These are phyloP conservation scores for Penicillium desertorum DNA, from an alignment of 495 filamentous ascomycete genomes.

Conservation along the genomic window DNA sequence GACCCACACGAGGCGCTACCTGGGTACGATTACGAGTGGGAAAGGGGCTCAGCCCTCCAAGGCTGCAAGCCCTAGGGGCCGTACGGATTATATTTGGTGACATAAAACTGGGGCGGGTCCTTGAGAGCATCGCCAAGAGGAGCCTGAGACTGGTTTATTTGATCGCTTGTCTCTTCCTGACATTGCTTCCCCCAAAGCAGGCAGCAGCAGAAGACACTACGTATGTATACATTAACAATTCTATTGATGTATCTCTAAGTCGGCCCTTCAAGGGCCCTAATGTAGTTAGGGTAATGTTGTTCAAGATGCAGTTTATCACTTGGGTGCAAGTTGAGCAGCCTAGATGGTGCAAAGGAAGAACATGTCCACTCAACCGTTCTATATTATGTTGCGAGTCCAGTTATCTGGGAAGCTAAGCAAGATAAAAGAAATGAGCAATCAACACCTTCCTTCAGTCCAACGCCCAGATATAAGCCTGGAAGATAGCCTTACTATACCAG, in stretches of 20 bases:
- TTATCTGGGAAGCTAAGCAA: too few species aligned
- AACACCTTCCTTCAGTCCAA: too few species aligned
- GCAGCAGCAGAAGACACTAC: not conserved
- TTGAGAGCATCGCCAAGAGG: not conserved
- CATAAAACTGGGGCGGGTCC: not conserved
- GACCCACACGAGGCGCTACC: not conserved
- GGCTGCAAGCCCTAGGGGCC: not conserved
- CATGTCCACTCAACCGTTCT: too few species aligned
- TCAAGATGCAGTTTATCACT: too few species aligned
- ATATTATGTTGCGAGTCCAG: too few species aligned
- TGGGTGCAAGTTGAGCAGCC: too few species aligned
- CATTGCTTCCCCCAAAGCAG: not conserved
- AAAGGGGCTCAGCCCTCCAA: constrained; percentile 3
- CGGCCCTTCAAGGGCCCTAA: not conserved
- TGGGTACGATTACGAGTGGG: not conserved
- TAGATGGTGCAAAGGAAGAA: too few species aligned
- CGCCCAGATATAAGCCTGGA: too few species aligned
- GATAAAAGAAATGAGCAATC: too few species aligned
- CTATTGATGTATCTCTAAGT: not conserved
- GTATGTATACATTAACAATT: not conserved
- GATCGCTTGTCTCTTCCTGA: not conserved
- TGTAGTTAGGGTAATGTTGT: too few species aligned
- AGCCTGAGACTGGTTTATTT: not conserved
- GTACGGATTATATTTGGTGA: not conserved
- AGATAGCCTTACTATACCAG: too few species aligned